Percentiles rank a stretch among this genome's conserved stretches.
Conservation (phyloP, 2,329 filamentous ascomycete genomes). For the Botrytis byssoidea region DNA sequence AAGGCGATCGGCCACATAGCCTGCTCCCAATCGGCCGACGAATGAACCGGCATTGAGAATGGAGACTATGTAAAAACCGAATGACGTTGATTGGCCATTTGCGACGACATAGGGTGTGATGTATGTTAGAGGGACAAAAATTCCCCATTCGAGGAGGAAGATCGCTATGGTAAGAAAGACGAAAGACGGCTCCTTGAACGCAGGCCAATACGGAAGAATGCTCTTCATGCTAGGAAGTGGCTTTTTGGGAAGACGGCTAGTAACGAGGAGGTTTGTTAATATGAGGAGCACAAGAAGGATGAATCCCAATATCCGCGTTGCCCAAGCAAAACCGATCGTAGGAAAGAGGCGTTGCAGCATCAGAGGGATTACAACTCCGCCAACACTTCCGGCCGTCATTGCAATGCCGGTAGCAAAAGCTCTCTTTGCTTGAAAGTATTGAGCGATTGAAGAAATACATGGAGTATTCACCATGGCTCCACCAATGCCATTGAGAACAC, state of each 20-base stretch:
- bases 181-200: slow-evolving; percentile 64
- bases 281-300: slow-evolving; percentile 36
- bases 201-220: slow-evolving; percentile 58
- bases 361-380: slow-evolving; percentile 55
- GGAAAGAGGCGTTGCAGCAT: slow-evolving; percentile 42
- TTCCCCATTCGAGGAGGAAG: slow-evolving; percentile 72
- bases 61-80: slow-evolving; percentile 77
- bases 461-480: slow-evolving; percentile 66
- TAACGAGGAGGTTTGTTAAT: slow-evolving; percentile 38
- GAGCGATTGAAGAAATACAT: slow-evolving; percentile 60
- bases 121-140: slow-evolving; percentile 81
- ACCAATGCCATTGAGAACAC: slow-evolving; percentile 60
- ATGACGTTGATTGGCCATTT: slow-evolving; percentile 61
- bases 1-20: slow-evolving; percentile 74
- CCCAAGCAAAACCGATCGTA: slow-evolving; percentile 39
- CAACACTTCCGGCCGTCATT: slow-evolving; percentile 59
- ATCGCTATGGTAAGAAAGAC: slow-evolving; percentile 64
- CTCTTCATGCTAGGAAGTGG: slow-evolving; percentile 45
- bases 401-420: slow-evolving; percentile 66
- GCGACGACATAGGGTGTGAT: slow-evolving; percentile 73
- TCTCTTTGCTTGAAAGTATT: slow-evolving; percentile 61
- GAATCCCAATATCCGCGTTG: slow-evolving; percentile 37
- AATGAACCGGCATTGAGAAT: slow-evolving; percentile 82
- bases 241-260: slow-evolving; percentile 57
- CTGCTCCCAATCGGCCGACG: slow-evolving; percentile 75